These are phyloP conservation scores for Ganoderma lingzhi DNA, from an alignment of 1,284 basidiomycete genomes.

Conservation along the genomic window DNA sequence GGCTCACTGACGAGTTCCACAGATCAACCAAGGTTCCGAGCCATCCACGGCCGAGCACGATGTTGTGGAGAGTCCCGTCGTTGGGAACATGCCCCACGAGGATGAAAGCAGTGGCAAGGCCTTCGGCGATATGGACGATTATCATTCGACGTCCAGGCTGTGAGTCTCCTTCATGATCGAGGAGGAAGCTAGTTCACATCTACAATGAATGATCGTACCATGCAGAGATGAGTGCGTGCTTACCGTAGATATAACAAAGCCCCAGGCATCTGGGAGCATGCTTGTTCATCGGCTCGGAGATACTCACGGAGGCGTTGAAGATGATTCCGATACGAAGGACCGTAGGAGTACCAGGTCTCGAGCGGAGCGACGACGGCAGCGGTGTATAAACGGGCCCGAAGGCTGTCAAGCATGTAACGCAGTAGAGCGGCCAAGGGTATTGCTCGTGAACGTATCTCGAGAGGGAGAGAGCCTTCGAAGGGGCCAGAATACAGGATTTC, in stretches of 20 bases:
- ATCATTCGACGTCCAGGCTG: neutral
- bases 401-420: neutral
- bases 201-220: neutral
- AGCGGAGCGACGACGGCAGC: neutral
- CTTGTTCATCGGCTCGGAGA: neutral
- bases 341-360: neutral
- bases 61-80: neutral
- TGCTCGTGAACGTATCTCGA: neutral
- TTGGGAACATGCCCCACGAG: neutral
- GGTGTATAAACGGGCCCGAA: neutral
- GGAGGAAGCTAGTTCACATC: neutral
- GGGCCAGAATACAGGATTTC: neutral
- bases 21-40: neutral
- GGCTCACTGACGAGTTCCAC: neutral
- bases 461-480: neutral
- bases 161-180: neutral
- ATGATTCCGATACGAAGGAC: neutral
- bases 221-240: neutral
- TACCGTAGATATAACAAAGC: slow-evolving; percentile 4
- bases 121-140: neutral
- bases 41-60: neutral
- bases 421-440: neutral
- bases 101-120: neutral
- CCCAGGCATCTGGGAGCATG: neutral
- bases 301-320: neutral